Evolutionary conservation across 2,329 filamentous ascomycete genomes (phyloP).

Genomic region (Neonectria punicea): DNA sequence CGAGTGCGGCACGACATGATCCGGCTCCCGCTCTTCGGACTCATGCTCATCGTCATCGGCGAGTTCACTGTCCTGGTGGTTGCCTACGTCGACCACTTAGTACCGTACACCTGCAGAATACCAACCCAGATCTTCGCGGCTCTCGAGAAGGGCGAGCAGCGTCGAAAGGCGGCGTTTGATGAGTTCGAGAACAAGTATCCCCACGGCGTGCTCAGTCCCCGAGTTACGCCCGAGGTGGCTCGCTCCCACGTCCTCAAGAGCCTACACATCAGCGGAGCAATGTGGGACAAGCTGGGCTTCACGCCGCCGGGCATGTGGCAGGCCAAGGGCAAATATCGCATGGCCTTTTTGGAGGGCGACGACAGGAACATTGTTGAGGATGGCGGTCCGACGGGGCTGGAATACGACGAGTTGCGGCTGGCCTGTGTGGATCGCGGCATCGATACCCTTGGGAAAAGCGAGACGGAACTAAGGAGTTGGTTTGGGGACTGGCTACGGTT

Average conservation of each 20-base stretch:
- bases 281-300: constrained; percentile 63
- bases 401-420: constrained; percentile 71
- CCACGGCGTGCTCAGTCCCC: constrained; percentile 50
- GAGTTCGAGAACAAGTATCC: constrained; percentile 48
- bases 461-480: constrained; percentile 62
- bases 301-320: constrained; percentile 63
- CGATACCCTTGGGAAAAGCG: constrained; percentile 65
- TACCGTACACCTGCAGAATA: constrained; percentile 85
- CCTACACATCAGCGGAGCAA: constrained; percentile 56
- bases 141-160: constrained; percentile 64
- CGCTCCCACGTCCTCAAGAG: constrained; percentile 54
- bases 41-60: constrained; percentile 81
- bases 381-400: constrained; percentile 68
- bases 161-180: constrained; percentile 62
- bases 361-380: constrained; percentile 73
- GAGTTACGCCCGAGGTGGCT: constrained; percentile 45
- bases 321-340: constrained; percentile 61
- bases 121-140: constrained; percentile 75
- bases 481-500: constrained; percentile 61
- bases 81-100: constrained; percentile 73
- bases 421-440: constrained; percentile 78
- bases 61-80: constrained; percentile 89
- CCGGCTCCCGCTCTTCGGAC: constrained; percentile 81
- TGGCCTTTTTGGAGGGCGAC: constrained; percentile 75
- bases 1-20: constrained; percentile 77